Conservation (phyloP, 2,329 filamentous ascomycete species). For the Penicillium griseofulvum region DNA sequence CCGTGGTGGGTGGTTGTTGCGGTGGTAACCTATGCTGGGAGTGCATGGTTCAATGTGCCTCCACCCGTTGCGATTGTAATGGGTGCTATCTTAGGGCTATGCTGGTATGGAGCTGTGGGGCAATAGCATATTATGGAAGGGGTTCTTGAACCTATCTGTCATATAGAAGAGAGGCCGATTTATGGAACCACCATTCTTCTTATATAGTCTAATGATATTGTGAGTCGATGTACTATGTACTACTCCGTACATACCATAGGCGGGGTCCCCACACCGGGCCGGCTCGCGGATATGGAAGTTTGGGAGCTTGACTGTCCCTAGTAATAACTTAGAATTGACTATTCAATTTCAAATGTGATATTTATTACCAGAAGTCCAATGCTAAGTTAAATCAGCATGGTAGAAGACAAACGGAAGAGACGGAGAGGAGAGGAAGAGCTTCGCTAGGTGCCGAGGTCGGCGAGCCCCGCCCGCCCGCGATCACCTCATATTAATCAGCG, state of each 20-base stretch:
- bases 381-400: neutral
- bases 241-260: no score
- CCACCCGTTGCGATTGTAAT: slow-evolving; percentile 47
- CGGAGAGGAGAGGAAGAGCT: neutral
- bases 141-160: neutral
- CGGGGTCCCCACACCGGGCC: neutral
- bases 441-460: neutral
- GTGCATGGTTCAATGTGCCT: slow-evolving; percentile 49
- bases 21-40: slow-evolving; percentile 49
- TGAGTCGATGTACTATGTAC: no score
- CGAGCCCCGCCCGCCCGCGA: slow-evolving; percentile 2
- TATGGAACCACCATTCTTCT: neutral
- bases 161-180: neutral
- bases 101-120: slow-evolving; percentile 48
- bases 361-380: neutral
- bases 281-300: neutral
- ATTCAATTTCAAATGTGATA: neutral
- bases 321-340: neutral
- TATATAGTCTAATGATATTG: no score
- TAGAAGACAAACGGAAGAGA: neutral
- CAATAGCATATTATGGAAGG: neutral
- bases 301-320: neutral
- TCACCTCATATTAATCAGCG: slow-evolving; percentile 11
- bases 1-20: slow-evolving; percentile 65
- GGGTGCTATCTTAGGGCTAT: slow-evolving; percentile 49